Evolutionary conservation across 768 basidiomycete genomes (phyloP).

Genomic region (Pleurotus cornucopiae): DNA sequence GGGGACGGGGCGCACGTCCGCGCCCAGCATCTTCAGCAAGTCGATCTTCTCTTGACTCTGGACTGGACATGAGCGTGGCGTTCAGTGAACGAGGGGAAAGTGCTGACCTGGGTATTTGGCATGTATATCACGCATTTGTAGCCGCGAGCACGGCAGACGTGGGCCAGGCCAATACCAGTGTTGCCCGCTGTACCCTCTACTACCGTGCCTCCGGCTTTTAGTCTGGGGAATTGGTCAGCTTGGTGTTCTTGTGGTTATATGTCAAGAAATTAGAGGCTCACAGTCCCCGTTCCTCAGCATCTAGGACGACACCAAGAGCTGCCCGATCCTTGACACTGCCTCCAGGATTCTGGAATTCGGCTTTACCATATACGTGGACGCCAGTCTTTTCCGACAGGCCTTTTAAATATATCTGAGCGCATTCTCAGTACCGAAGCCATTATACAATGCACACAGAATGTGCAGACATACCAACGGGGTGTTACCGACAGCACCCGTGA

Average conservation of each 20-base stretch:
- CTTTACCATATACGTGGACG: slow-evolving; percentile 86
- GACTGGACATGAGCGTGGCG: neutral
- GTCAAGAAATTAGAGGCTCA: slow-evolving; percentile 27
- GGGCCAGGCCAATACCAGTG: slow-evolving; percentile 94
- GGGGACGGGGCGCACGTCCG: slow-evolving; percentile 94
- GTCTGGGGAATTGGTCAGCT: slow-evolving; percentile 30
- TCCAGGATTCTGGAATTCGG: slow-evolving; percentile 98
- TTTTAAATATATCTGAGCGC: slow-evolving; percentile 73
- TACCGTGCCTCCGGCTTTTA: slow-evolving; percentile 92
- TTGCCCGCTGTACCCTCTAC: slow-evolving; percentile 99
- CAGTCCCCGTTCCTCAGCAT: slow-evolving; percentile 85
- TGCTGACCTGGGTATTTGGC: slow-evolving; percentile 81
- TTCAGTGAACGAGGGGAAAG: neutral
- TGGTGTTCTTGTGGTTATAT: neutral
- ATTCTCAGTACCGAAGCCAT: neutral
- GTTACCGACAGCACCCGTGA: slow-evolving; percentile 86
- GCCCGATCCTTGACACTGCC: slow-evolving; percentile 98
- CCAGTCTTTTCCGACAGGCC: slow-evolving; percentile 79
- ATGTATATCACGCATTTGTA: slow-evolving; percentile 99
- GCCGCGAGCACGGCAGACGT: slow-evolving; percentile 88
- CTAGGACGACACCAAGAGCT: slow-evolving; percentile 79
- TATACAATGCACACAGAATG: neutral
- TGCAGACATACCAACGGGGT: slow-evolving; percentile 73
- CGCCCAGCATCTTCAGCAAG: slow-evolving; percentile 93
- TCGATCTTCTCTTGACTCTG: slow-evolving; percentile 99